phyloP scores from a whole-genome alignment of 2,329 filamentous ascomycete species.

The Xylariaceae sp. region DNA sequence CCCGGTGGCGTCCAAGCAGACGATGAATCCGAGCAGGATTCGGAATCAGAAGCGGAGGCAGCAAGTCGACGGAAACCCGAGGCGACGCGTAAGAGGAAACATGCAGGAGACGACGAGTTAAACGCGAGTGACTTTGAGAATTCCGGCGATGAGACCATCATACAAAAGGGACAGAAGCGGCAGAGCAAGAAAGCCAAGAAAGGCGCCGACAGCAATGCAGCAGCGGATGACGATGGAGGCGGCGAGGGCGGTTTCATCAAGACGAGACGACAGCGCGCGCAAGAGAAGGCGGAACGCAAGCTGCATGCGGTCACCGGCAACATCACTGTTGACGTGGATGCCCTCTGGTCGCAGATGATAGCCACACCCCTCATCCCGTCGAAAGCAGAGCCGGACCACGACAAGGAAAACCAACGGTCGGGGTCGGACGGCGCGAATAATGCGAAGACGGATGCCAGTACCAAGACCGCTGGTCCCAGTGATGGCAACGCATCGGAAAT shows the following conservation, averaged over 20 bases:
- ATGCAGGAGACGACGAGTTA: slow-evolving; percentile 20
- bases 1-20: slow-evolving; percentile 48
- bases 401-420: slow-evolving; percentile 18
- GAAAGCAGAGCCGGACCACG: slow-evolving; percentile 23
- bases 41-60: slow-evolving; percentile 50
- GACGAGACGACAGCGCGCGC: slow-evolving; percentile 64
- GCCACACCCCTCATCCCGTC: slow-evolving; percentile 37
- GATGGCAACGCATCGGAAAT: slow-evolving; percentile 32
- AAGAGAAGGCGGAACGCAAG: slow-evolving; percentile 58
- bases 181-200: slow-evolving; percentile 42
- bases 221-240: slow-evolving; percentile 51
- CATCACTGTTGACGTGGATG: slow-evolving; percentile 66
- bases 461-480: slow-evolving; percentile 3
- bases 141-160: slow-evolving; percentile 68
- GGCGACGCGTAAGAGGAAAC: slow-evolving; percentile 32
- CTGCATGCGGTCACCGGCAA: slow-evolving; percentile 49
- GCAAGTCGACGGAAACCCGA: slow-evolving; percentile 22
- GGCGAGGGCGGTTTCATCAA: slow-evolving; percentile 62
- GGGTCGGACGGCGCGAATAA: slow-evolving; percentile 4
- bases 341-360: slow-evolving; percentile 64
- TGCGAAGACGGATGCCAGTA: slow-evolving; percentile 11
- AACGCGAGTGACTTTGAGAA: slow-evolving; percentile 53
- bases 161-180: slow-evolving; percentile 55
- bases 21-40: slow-evolving; percentile 49
- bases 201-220: slow-evolving; percentile 31